Evolutionary conservation across 176 grass and related monocot species (phyloP).

Genomic region (Bonia amplexicaulis): DNA sequence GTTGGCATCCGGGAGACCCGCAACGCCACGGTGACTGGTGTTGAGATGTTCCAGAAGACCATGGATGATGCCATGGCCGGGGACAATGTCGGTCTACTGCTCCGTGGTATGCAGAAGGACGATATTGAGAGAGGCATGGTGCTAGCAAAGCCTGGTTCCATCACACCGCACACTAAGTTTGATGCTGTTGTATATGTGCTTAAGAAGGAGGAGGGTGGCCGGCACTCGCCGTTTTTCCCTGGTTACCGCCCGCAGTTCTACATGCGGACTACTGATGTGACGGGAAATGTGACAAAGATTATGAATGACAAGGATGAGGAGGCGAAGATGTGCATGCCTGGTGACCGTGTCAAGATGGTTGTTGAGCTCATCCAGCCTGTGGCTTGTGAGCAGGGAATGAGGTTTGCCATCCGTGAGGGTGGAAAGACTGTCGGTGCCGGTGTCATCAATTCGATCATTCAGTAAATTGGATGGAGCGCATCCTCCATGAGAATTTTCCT

Average conservation of each 20-base stretch:
- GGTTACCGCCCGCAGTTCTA: conserved; percentile 91
- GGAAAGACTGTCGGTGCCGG: conserved; percentile 80
- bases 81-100: conserved; percentile 74
- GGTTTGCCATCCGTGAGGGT: conserved; percentile 88
- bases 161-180: conserved; percentile 92
- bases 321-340: conserved; percentile 88
- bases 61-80: conserved; percentile 87
- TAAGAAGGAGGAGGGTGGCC: conserved; percentile 90
- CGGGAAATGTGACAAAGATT: conserved; percentile 62
- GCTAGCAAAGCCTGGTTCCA: conserved; percentile 53
- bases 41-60: conserved; percentile 96
- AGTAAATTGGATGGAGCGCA: conserved; percentile 44
- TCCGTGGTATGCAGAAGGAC: conserved; percentile 71
- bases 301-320: conserved; percentile 98
- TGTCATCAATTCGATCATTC: conserved; percentile 68
- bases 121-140: conserved; percentile 94
- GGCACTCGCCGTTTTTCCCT: conserved; percentile 78
- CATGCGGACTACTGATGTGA: conserved; percentile 88
- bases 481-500: conserved; percentile 40
- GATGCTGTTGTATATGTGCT: conserved; percentile 82
- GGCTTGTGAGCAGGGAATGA: conserved; percentile 81
- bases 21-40: conserved; percentile 67
- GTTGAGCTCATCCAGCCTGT: conserved; percentile 79
- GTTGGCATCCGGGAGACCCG: conserved; percentile 80
- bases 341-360: conserved; percentile 81